phyloP scores from a whole-genome alignment of 164 flowering plant species.

The Liriodendron chinense region DNA sequence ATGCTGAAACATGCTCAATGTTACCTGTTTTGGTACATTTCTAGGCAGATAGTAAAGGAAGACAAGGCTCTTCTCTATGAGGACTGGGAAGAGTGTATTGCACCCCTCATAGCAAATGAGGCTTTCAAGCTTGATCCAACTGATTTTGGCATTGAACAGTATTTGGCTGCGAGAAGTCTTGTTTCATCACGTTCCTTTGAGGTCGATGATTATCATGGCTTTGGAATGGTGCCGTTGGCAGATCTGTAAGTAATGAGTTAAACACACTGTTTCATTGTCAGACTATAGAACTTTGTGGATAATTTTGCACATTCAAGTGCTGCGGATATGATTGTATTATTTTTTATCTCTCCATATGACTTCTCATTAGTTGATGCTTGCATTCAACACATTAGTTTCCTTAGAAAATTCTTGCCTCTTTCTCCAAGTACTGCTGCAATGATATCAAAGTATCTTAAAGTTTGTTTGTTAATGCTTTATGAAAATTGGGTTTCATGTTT shows the following conservation, averaged over 20 bases:
- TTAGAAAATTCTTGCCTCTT: background rate
- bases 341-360: background rate
- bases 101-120: constrained; percentile 50
- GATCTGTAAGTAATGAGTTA: constrained; percentile 67
- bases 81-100: constrained; percentile 89
- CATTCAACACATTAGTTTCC: background rate
- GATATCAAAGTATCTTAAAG: no score
- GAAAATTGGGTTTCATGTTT: no score
- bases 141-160: constrained; percentile 62
- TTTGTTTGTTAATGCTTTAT: no score
- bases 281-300: background rate
- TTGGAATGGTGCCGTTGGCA: constrained; percentile 96
- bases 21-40: constrained; percentile 19
- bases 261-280: background rate
- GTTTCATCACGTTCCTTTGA: constrained; percentile 81
- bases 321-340: background rate
- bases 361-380: background rate
- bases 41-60: constrained; percentile 81
- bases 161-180: constrained; percentile 80
- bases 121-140: constrained; percentile 36
- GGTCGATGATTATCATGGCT: constrained; percentile 88
- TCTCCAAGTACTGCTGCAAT: no score
- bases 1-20: background rate
- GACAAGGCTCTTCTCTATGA: constrained; percentile 64
- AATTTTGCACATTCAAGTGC: background rate